Conservation (phyloP, 2,329 filamentous ascomycete species). For the Trichoderma simmonsii region DNA sequence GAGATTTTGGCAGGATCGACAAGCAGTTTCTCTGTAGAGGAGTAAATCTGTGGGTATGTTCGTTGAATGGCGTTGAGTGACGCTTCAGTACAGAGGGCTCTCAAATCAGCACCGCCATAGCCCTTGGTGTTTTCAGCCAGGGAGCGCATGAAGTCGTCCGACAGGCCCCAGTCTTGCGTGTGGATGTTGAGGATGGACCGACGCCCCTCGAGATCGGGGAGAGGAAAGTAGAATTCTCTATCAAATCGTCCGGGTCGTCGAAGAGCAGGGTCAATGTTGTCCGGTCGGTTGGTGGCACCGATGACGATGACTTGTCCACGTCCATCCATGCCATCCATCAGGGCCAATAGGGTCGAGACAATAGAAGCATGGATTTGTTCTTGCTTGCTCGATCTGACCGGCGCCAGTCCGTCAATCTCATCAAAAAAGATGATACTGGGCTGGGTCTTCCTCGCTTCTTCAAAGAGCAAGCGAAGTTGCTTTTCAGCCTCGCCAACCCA, state of each 20-base stretch:
- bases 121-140: conserved; percentile 89
- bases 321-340: conserved; percentile 99
- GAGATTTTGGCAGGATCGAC: conserved; percentile 83
- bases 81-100: conserved; percentile 92
- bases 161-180: conserved; percentile 87
- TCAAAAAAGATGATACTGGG: conserved; percentile 99
- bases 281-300: conserved; percentile 94
- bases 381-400: conserved; percentile 94
- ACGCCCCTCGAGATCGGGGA: conserved; percentile 77
- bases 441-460: conserved; percentile 91
- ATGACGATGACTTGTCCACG: conserved; percentile 97
- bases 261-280: conserved; percentile 94
- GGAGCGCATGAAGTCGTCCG: conserved; percentile 73
- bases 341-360: conserved; percentile 84
- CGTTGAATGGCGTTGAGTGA: conserved; percentile 93
- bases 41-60: conserved; percentile 94
- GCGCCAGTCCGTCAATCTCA: conserved; percentile 94
- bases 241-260: conserved; percentile 93
- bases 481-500: conserved; percentile 98
- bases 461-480: conserved; percentile 88
- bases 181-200: conserved; percentile 92
- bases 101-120: conserved; percentile 91
- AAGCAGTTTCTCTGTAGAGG: conserved; percentile 81
- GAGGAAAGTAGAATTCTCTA: conserved; percentile 94
- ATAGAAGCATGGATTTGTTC: conserved; percentile 99